Percentiles rank a stretch among this genome's conserved stretches.
Conservation (phyloP, 495 filamentous ascomycete genomes). For the Glonium stellatum region DNA sequence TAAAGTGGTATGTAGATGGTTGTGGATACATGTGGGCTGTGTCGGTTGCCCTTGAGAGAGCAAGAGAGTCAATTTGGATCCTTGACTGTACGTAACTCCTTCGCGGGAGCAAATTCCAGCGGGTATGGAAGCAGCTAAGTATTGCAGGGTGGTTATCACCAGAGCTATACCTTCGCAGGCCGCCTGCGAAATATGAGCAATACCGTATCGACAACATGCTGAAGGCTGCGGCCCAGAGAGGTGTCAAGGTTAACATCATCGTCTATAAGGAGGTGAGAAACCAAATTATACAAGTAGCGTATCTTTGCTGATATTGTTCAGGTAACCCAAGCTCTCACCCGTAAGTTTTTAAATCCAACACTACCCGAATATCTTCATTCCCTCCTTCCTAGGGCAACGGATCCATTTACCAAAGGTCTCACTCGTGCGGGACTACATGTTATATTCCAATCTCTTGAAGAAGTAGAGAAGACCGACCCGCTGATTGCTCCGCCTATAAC, state of each 20-base stretch:
- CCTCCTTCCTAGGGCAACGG: conserved; percentile 36
- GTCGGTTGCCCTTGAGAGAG: conserved; percentile 73
- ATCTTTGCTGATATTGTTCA: too few species aligned
- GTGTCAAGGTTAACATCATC: conserved; percentile 81
- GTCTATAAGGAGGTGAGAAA: conserved; percentile 75
- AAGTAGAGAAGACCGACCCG: conserved; percentile 38
- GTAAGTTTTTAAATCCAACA: conserved; percentile 53
- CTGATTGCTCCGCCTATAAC: conserved; percentile 39
- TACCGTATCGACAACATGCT: conserved; percentile 91
- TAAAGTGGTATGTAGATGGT: conserved; percentile 92
- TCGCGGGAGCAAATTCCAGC: too few species aligned
- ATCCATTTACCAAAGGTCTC: conserved; percentile 33
- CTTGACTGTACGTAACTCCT: conserved; percentile 51
- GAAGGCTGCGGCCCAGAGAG: conserved; percentile 75
- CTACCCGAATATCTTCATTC: conserved; percentile 42
- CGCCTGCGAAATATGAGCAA: conserved; percentile 70
- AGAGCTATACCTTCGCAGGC: conserved; percentile 82
- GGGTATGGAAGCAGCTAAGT: too few species aligned
- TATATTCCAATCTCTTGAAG: conserved; percentile 41
- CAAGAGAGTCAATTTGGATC: conserved; percentile 82
- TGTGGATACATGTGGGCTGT: conserved; percentile 91
- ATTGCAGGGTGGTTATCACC: conserved; percentile 69
- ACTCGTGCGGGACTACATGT: conserved; percentile 37
- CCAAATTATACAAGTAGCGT: too few species aligned
- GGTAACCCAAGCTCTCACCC: conserved; percentile 65